These are phyloP conservation scores for Penicillium coffeae DNA, from an alignment of 495 filamentous ascomycete species.

Conservation along the genomic window DNA sequence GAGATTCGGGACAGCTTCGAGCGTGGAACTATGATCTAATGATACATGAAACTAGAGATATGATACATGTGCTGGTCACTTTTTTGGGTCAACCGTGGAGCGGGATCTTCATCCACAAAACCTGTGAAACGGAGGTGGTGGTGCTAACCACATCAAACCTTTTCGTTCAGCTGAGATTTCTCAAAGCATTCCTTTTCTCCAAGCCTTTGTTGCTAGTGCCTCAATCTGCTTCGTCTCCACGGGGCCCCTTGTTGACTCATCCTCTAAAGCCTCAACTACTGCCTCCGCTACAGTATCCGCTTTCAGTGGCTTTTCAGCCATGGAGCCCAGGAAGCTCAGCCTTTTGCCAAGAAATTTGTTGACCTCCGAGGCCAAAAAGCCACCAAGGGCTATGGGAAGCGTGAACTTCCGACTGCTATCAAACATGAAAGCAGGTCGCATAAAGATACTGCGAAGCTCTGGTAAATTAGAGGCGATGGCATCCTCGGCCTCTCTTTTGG, in stretches of 20 bases:
- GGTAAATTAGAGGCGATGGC: slow-evolving; percentile 69
- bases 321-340: slow-evolving; percentile 70
- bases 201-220: slow-evolving; percentile 66
- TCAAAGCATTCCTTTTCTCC: slow-evolving; percentile 80
- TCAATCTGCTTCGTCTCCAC: slow-evolving; percentile 69
- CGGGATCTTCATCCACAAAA: slow-evolving; percentile 1
- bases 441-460: slow-evolving; percentile 71
- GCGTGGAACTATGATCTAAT: slow-evolving; percentile 71
- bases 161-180: neutral
- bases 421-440: slow-evolving; percentile 85
- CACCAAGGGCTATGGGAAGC: slow-evolving; percentile 72
- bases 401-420: slow-evolving; percentile 80
- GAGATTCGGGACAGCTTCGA: slow-evolving; percentile 98
- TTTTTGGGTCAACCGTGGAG: slow-evolving; percentile 1
- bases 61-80: slow-evolving; percentile 20
- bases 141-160: neutral
- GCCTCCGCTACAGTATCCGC: slow-evolving; percentile 82
- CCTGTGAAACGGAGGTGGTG: neutral
- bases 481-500: slow-evolving; percentile 87
- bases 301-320: slow-evolving; percentile 78
- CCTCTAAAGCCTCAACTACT: slow-evolving; percentile 71
- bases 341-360: slow-evolving; percentile 72
- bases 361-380: slow-evolving; percentile 62
- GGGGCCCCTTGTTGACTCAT: slow-evolving; percentile 63
- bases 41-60: slow-evolving; percentile 17